Evolutionary conservation across 1,284 basidiomycete species (phyloP).

Genomic region (Taiwanofungus camphoratus): DNA sequence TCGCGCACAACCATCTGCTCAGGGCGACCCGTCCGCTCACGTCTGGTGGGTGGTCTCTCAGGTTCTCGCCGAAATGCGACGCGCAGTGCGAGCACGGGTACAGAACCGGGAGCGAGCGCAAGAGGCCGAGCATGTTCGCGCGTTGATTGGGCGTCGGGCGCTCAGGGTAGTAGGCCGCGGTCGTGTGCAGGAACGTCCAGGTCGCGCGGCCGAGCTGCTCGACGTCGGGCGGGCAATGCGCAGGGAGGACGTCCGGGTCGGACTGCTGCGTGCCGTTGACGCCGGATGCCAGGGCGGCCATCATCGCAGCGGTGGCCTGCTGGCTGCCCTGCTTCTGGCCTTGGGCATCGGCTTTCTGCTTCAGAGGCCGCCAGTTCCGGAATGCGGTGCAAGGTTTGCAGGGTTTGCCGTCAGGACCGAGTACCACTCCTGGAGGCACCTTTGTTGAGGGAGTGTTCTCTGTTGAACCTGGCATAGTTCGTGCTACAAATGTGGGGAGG

Average conservation of each 20-base stretch:
- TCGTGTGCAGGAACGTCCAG: conserved; percentile 93
- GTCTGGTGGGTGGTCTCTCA: conserved; percentile 66
- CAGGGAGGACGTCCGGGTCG: conserved; percentile 39
- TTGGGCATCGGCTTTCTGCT: conserved; percentile 21
- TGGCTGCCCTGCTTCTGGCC: conserved; percentile 8
- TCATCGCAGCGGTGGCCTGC: conserved; percentile 33
- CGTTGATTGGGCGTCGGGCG: conserved; percentile 66
- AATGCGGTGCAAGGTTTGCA: conserved; percentile 89
- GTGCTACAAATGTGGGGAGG: no score
- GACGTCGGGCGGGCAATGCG: conserved; percentile 82
- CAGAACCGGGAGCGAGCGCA: conserved; percentile 71
- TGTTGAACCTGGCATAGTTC: no score
- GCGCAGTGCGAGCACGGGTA: conserved; percentile 90
- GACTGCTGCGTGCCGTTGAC: conserved; percentile 31
- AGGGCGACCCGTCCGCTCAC: conserved; percentile 63
- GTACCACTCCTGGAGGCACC: conserved; percentile 72
- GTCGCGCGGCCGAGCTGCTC: conserved; percentile 85
- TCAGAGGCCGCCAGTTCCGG: conserved; percentile 60
- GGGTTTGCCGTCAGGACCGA: conserved; percentile 89
- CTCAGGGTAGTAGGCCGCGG: conserved; percentile 91
- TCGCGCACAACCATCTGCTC: conserved; percentile 83
- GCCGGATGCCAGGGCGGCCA: conserved; percentile 36
- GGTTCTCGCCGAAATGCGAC: conserved; percentile 67
- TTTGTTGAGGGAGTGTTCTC: no score
- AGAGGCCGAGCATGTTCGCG: conserved; percentile 73